phyloP scores from a whole-genome alignment of 1,284 basidiomycete genomes.

The Cutaneotrichosporon curvatum region DNA sequence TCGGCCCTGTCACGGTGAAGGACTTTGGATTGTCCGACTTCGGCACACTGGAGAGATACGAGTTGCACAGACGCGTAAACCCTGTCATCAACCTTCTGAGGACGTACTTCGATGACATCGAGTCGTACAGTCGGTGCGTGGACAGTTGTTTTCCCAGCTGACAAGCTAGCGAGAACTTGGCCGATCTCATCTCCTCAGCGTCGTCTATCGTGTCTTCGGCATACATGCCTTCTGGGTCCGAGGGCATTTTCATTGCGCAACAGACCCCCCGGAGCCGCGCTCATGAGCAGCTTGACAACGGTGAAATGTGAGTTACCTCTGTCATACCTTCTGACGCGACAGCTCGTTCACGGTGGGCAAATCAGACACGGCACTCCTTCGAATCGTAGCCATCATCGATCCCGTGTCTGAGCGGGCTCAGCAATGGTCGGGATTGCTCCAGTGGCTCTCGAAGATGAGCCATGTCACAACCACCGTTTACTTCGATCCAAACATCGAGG shows the following conservation, averaged over 20 bases:
- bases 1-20: constrained; percentile 56
- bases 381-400: constrained; percentile 70
- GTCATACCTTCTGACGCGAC: background rate
- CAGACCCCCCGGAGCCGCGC: constrained; percentile 49
- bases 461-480: constrained; percentile 62
- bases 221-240: constrained; percentile 61
- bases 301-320: constrained; percentile 55
- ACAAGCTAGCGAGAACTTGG: constrained; percentile 50
- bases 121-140: constrained; percentile 49
- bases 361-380: constrained; percentile 59
- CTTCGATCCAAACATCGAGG: constrained; percentile 60
- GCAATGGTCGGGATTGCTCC: constrained; percentile 68
- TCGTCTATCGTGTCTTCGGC: constrained; percentile 62
- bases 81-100: constrained; percentile 61
- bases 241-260: constrained; percentile 62
- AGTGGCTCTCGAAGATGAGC: constrained; percentile 47
- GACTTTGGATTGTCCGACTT: constrained; percentile 64
- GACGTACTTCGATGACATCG: constrained; percentile 50
- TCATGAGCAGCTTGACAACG: constrained; percentile 56
- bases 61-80: constrained; percentile 60
- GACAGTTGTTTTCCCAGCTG: background rate
- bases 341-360: constrained; percentile 68
- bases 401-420: constrained; percentile 80
- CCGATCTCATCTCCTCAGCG: constrained; percentile 57
- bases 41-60: constrained; percentile 60